phyloP scores from a whole-genome alignment of 441 rosid species.

The Arabidopsis hybrid region DNA sequence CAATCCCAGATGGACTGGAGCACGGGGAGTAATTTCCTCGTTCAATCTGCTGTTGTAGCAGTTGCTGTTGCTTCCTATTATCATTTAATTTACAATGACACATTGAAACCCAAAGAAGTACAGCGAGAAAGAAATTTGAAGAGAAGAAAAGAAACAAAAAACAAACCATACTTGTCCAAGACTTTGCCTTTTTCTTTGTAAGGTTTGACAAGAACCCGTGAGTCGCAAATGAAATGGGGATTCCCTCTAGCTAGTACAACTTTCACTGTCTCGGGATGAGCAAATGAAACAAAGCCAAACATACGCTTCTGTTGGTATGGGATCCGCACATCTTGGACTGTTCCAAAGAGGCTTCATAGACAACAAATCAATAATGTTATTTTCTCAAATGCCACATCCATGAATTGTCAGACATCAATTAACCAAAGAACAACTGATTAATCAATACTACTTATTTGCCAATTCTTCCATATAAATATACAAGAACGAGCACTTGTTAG shows the following conservation, averaged over 20 bases:
- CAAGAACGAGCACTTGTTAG: constrained; percentile 4
- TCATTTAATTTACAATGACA: constrained; percentile 19
- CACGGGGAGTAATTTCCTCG: constrained; percentile 57
- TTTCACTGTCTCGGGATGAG: constrained; percentile 68
- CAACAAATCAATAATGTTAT: constrained; percentile 16
- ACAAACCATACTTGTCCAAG: constrained; percentile 52
- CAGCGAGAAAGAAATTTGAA: not conserved
- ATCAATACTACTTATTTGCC: constrained; percentile 6
- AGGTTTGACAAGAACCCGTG: constrained; percentile 76
- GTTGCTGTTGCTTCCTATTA: constrained; percentile 59
- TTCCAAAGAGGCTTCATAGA: constrained; percentile 59
- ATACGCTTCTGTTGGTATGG: constrained; percentile 77
- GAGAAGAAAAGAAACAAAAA: not conserved
- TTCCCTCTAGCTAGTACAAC: constrained; percentile 75
- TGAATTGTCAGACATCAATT: not conserved
- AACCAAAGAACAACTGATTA: constrained; percentile 6
- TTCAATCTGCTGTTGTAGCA: constrained; percentile 59
- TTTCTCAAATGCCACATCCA: not conserved
- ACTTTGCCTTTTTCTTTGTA: constrained; percentile 76
- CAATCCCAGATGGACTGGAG: constrained; percentile 60
- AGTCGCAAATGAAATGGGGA: constrained; percentile 74
- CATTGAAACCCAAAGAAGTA: constrained; percentile 19
- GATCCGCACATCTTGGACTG: constrained; percentile 77
- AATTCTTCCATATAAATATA: constrained; percentile 1
- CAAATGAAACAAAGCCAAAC: constrained; percentile 77